Evolutionary conservation across 495 filamentous ascomycete genomes (phyloP).

Genomic region (Lindgomyces ingoldianus): DNA sequence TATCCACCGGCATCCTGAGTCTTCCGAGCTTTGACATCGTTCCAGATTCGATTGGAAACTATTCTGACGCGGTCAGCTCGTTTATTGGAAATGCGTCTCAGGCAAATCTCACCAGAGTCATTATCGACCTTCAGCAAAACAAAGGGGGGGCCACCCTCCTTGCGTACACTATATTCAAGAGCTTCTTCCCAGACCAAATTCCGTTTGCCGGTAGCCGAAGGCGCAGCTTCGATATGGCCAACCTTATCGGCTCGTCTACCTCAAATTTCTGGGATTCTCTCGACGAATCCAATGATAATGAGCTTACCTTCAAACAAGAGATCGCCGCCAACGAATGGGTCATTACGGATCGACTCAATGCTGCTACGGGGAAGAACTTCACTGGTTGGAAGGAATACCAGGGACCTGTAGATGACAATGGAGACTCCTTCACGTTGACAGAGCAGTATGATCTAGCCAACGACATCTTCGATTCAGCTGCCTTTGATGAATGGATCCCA

Average conservation of each 20-base stretch:
- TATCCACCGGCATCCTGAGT: constrained; percentile 51
- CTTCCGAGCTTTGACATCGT: constrained; percentile 52
- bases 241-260: constrained; percentile 18
- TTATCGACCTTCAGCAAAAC: constrained; percentile 36
- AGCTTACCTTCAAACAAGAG: neutral
- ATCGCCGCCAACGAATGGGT: constrained; percentile 48
- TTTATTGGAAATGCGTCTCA: constrained; percentile 48
- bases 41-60: constrained; percentile 42
- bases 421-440: constrained; percentile 52
- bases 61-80: constrained; percentile 44
- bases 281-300: neutral
- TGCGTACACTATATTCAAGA: constrained; percentile 21
- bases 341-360: constrained; percentile 48
- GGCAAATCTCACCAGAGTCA: constrained; percentile 39
- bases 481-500: constrained; percentile 44
- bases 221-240: constrained; percentile 14
- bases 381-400: constrained; percentile 57
- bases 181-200: constrained; percentile 20
- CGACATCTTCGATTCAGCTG: constrained; percentile 45
- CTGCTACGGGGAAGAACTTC: constrained; percentile 50
- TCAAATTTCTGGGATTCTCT: constrained; percentile 7
- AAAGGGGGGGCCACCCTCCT: constrained; percentile 18
- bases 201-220: constrained; percentile 26
- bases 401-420: constrained; percentile 49
- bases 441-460: constrained; percentile 58